A percentile compares a stretch with the other conserved stretches of the same genome.
These are phyloP conservation scores for Sistotremastrum suecicum DNA, from an alignment of 768 basidiomycete genomes.

Conservation along the genomic window DNA sequence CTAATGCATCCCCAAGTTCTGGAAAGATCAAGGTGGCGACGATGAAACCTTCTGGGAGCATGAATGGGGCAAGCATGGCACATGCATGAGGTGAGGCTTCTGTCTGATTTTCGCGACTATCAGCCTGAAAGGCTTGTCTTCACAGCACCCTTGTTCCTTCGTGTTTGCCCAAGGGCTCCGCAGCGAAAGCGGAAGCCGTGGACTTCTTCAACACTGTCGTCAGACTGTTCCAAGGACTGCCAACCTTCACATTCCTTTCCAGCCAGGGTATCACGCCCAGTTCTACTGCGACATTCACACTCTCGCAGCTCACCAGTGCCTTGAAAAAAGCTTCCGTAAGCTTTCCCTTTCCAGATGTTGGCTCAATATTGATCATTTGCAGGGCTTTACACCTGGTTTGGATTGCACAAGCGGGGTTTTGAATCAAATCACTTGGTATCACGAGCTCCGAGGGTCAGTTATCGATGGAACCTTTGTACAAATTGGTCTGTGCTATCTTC, in stretches of 20 bases:
- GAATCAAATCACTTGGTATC: conserved; percentile 44
- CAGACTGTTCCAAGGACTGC: conserved; percentile 24
- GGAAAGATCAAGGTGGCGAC: too few species aligned
- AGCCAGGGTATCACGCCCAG: conserved; percentile 63
- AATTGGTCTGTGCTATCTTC: conserved; percentile 28
- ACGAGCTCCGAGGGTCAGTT: conserved; percentile 46
- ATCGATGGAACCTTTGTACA: conserved; percentile 51
- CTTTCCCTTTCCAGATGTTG: conserved; percentile 7
- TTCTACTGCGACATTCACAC: conserved; percentile 39
- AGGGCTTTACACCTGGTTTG: conserved; percentile 37
- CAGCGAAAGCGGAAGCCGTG: neutral
- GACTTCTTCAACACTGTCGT: conserved; percentile 5
- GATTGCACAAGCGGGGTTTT: conserved; percentile 27
- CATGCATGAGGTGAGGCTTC: too few species aligned
- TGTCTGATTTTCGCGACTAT: too few species aligned
- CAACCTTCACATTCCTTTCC: conserved; percentile 60
- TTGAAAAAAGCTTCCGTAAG: conserved; percentile 40
- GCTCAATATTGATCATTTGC: neutral
- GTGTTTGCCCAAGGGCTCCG: too few species aligned
- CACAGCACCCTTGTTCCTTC: too few species aligned
- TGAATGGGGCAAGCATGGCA: too few species aligned
- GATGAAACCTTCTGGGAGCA: too few species aligned
- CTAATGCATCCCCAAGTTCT: too few species aligned
- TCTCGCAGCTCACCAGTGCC: conserved; percentile 38
- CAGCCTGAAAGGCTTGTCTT: too few species aligned